phyloP scores from a whole-genome alignment of 2,329 filamentous ascomycete species.

The Nakataea oryzae region DNA sequence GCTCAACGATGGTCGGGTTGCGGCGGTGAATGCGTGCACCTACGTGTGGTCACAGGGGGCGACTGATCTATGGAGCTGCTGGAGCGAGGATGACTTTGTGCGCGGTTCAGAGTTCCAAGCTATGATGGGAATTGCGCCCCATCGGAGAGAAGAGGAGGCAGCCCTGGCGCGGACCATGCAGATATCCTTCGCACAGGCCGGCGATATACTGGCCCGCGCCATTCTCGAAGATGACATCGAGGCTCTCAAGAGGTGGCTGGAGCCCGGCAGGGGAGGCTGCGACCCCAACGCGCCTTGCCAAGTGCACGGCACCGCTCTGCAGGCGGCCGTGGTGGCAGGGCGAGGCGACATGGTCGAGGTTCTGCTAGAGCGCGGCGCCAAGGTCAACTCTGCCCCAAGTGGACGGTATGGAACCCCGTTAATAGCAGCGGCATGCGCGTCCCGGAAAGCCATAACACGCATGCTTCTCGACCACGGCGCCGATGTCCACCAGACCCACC shows the following conservation, averaged over 20 bases:
- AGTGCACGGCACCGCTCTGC: not conserved
- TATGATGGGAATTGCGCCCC: not conserved
- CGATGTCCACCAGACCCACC: not conserved
- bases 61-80: not conserved
- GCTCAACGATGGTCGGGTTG: not conserved
- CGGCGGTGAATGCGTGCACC: not conserved
- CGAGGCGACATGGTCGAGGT: not conserved
- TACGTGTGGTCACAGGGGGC: not conserved
- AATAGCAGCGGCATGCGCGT: not conserved
- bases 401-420: not conserved
- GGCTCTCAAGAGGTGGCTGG: not conserved
- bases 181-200: not conserved
- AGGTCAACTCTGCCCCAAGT: not conserved
- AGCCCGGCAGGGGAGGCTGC: not conserved
- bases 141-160: not conserved
- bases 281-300: not conserved
- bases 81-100: not conserved
- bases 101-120: not conserved
- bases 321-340: not conserved
- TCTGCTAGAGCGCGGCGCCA: not conserved
- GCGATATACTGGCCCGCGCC: not conserved
- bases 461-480: slow-evolving; percentile 1
- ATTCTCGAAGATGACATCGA: not conserved
- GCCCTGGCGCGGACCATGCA: not conserved
- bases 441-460: not conserved